Base-by-base conservation (phyloP, 345 rosid species). In the Hibiscus syriacus region DNA sequence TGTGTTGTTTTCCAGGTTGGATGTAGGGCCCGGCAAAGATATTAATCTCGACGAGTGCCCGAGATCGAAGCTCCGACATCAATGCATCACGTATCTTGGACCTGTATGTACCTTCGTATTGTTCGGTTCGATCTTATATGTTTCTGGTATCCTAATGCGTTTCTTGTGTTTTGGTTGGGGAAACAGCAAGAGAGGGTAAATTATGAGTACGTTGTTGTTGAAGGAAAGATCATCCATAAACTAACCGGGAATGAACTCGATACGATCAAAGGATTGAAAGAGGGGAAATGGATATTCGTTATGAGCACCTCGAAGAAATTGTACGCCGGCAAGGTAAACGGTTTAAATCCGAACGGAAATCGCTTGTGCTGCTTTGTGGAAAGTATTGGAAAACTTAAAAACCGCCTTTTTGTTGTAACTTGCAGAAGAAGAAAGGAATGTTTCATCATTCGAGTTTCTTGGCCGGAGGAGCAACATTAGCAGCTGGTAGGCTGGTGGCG, bases 371-470 rank as follows among this genome's bases (percentile, higher is more conserved):
- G 20, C 32, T 67, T 10, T 9, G 8, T 62, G 17, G 32, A 3
- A 30, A 16, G 17, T 3, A 41, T 20, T 16, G 3, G 13, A 39
- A 8, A 64, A 49, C 16, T 30, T 69, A 46, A 60, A 36, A 0
- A 10, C 13, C 1, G 41, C 10, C 41, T 53, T 16, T 27, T 32
- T 26, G 34, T 56, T 14, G 22, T 50, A 29, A 62, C 66, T 70
- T 78, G 71, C 84, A 93, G 97, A 93, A 93, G 70, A 86, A 86
- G 96, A 93, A 93, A 79, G 98, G 98, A 59, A 69, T 29, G 56
- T 93, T 93, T 72, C 98, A 93, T 74, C 97, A 93, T 82, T 93
- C 98, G 1, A 93, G 97, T 74, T 93, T 93, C 70, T 78, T 93
- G 80, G 98, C 98, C 1, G 98, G 98, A 32, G 98, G 98, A 79